A percentile compares a stretch with the other conserved stretches of the same genome.
Conservation (phyloP, 176 grass and related monocot species). For the Hsuehochloa calcarea region DNA sequence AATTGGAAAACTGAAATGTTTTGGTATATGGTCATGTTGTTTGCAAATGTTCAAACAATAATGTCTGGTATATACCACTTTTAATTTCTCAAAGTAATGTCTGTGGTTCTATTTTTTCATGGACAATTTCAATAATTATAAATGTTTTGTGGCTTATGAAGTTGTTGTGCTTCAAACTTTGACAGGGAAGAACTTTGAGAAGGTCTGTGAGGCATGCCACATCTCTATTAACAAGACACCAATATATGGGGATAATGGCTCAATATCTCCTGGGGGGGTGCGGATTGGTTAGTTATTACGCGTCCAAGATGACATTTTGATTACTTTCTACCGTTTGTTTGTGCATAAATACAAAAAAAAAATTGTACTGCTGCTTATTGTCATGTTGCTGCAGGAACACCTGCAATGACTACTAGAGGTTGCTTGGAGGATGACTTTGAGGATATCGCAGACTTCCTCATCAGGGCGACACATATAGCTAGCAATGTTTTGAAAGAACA, state of each 20-base stretch:
- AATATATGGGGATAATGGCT: slow-evolving; percentile 92
- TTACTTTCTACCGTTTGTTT: background rate
- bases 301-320: background rate
- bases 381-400: slow-evolving; percentile 59
- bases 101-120: background rate
- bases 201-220: slow-evolving; percentile 91
- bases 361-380: slow-evolving; percentile 9
- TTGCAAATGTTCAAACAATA: background rate
- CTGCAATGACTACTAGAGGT: slow-evolving; percentile 98
- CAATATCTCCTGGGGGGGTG: slow-evolving; percentile 83
- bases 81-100: slow-evolving; percentile 4
- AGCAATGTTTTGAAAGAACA: slow-evolving; percentile 70
- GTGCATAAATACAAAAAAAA: slow-evolving; percentile 1
- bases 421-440: slow-evolving; percentile 90
- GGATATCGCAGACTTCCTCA: slow-evolving; percentile 71
- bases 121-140: background rate
- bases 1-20: background rate
- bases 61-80: background rate
- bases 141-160: background rate
- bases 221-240: slow-evolving; percentile 92
- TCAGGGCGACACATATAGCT: slow-evolving; percentile 82
- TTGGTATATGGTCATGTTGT: background rate
- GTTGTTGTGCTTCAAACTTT: slow-evolving; percentile 12
- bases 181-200: slow-evolving; percentile 90
- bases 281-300: slow-evolving; percentile 73